phyloP scores from a whole-genome alignment of 2,329 filamentous ascomycete species.

The Hortaea werneckii region DNA sequence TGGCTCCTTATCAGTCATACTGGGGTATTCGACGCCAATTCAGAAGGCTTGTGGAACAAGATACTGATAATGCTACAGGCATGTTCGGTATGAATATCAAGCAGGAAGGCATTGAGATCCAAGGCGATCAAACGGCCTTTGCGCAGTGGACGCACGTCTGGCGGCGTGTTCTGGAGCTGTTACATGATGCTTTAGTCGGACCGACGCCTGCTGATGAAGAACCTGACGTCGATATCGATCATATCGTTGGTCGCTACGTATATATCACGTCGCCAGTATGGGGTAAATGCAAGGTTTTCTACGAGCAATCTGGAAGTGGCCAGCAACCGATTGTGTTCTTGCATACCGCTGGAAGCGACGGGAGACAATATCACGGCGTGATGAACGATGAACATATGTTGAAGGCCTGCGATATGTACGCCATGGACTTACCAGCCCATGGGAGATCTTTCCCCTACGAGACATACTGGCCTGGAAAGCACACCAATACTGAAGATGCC shows the following conservation, averaged over 20 bases:
- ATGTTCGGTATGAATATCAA: constrained; percentile 39
- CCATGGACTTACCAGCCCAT: constrained; percentile 42
- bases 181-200: constrained; percentile 39
- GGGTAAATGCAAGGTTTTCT: constrained; percentile 41
- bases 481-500: constrained; percentile 38
- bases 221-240: constrained; percentile 30
- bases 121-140: constrained; percentile 37
- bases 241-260: constrained; percentile 38
- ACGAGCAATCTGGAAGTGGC: constrained; percentile 38
- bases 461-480: constrained; percentile 28
- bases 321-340: constrained; percentile 35
- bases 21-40: constrained; percentile 26
- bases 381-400: constrained; percentile 40
- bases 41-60: constrained; percentile 1
- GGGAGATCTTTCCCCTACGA: constrained; percentile 38
- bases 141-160: constrained; percentile 38
- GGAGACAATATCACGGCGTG: constrained; percentile 42
- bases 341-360: constrained; percentile 34
- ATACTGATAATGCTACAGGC: constrained; percentile 10
- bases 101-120: constrained; percentile 38
- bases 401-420: constrained; percentile 40
- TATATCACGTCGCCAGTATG: constrained; percentile 37
- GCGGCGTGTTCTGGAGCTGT: constrained; percentile 38
- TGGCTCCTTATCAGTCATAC: constrained; percentile 36
- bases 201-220: constrained; percentile 33